A percentile compares a stretch with the other conserved stretches of the same genome.
Conservation (phyloP, 176 grass and related monocot species). For the Chrysopogon serrulatus region DNA sequence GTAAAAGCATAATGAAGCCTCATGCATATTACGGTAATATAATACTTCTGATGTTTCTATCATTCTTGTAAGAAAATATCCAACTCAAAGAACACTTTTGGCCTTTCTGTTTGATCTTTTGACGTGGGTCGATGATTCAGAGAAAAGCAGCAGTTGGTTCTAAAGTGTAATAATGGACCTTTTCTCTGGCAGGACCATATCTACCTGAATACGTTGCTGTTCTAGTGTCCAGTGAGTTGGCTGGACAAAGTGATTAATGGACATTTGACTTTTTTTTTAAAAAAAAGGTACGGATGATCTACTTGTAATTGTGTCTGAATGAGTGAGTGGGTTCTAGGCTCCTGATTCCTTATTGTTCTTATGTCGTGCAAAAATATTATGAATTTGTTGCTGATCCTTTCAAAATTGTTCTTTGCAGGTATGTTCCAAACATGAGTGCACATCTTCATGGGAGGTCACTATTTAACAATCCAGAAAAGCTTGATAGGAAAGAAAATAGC, state of each 20-base stretch:
- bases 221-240: too few species aligned
- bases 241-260: too few species aligned
- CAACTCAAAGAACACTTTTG: conserved; percentile 26
- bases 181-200: too few species aligned
- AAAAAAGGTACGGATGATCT: conserved; percentile 31
- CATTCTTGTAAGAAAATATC: conserved; percentile 27
- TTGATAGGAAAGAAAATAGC: conserved; percentile 1
- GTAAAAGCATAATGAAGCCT: conserved; percentile 31
- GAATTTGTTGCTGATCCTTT: conserved; percentile 13
- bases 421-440: conserved; percentile 31
- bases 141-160: too few species aligned
- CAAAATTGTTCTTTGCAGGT: conserved; percentile 37
- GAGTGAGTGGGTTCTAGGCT: neutral
- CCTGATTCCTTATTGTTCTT: conserved; percentile 10
- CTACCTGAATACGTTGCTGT: too few species aligned
- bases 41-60: conserved; percentile 13
- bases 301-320: conserved; percentile 2
- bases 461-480: conserved; percentile 31
- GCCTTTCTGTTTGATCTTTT: conserved; percentile 28
- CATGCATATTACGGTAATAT: neutral
- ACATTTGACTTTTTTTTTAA: too few species aligned
- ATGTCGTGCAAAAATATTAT: neutral
- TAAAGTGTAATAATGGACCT: too few species aligned
- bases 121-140: conserved; percentile 37
- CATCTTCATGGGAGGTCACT: conserved; percentile 23